Conservation (phyloP, 2,329 filamentous ascomycete genomes). For the Xylariomycetidae sp. region DNA sequence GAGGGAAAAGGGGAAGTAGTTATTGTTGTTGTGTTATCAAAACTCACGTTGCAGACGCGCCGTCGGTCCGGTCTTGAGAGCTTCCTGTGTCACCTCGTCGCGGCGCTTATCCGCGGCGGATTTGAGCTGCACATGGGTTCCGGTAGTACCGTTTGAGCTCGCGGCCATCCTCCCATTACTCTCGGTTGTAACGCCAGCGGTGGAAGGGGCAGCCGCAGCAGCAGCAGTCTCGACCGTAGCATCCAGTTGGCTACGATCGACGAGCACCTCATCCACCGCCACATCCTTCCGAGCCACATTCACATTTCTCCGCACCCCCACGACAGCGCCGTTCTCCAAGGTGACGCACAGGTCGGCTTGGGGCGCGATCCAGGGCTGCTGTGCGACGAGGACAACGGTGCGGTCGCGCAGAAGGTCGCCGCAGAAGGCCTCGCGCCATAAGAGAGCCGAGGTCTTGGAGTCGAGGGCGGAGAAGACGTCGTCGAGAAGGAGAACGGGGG, state of each 20-base stretch:
- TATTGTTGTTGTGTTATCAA: too few species aligned
- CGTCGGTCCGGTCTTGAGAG: conserved; percentile 42
- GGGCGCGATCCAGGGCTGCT: conserved; percentile 47
- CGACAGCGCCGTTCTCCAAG: conserved; percentile 42
- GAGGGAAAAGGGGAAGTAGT: too few species aligned
- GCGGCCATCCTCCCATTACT: conserved; percentile 8
- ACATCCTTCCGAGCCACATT: conserved; percentile 41
- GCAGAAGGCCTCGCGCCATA: conserved; percentile 57
- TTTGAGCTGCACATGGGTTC: conserved; percentile 24
- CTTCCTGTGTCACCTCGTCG: conserved; percentile 42
- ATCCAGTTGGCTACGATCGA: conserved; percentile 30
- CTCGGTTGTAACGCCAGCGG: conserved; percentile 1
- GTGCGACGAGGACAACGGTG: conserved; percentile 54
- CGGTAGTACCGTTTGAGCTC: conserved; percentile 11
- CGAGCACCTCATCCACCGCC: conserved; percentile 33
- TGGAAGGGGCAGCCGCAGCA: conserved; percentile 4
- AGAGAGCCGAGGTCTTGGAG: conserved; percentile 49
- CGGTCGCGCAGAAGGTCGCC: conserved; percentile 47
- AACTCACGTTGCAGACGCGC: conserved; percentile 41
- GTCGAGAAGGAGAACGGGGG: conserved; percentile 51
- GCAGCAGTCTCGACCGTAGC: conserved; percentile 21
- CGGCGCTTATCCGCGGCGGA: conserved; percentile 30
- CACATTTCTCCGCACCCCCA: conserved; percentile 38
- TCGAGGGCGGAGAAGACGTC: conserved; percentile 58
- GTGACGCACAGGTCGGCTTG: conserved; percentile 44